Percentiles rank a stretch among this genome's conserved stretches.
Evolutionary conservation across 495 filamentous ascomycete genomes (phyloP).

Genomic region (Sordaria brevicollis): DNA sequence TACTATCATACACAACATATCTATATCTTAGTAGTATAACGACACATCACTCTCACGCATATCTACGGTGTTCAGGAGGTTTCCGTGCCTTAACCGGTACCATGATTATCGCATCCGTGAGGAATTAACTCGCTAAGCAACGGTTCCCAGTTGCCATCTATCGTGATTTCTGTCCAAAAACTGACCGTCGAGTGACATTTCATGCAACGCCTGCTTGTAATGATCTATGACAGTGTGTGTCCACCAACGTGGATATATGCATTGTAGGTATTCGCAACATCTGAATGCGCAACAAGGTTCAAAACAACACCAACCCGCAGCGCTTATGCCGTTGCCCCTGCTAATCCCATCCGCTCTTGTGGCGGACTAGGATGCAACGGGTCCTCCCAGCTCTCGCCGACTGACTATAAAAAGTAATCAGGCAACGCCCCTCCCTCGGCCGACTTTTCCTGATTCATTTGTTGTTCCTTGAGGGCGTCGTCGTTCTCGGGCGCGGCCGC

Average conservation of each 20-base stretch:
- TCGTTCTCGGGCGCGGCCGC: constrained; percentile 95
- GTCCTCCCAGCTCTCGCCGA: not conserved
- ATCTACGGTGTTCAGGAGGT: not conserved
- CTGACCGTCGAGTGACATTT: not conserved
- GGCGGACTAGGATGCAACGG: not conserved
- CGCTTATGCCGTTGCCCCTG: not conserved
- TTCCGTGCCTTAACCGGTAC: too few species aligned
- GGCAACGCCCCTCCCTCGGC: constrained; percentile 41
- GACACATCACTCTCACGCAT: not conserved
- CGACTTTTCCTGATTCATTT: constrained; percentile 25
- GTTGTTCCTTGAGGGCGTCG: constrained; percentile 56
- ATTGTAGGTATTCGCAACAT: not conserved
- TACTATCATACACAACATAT: constrained; percentile 1
- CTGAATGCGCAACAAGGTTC: not conserved
- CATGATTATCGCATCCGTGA: too few species aligned
- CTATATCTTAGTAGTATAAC: not conserved
- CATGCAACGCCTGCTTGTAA: not conserved
- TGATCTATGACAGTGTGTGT: not conserved
- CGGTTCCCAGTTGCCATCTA: too few species aligned
- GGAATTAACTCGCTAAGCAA: too few species aligned
- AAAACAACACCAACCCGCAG: not conserved
- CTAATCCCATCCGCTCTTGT: not conserved
- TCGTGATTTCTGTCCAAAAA: not conserved
- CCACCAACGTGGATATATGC: not conserved
- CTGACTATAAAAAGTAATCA: constrained; percentile 43